Evolutionary conservation across 768 basidiomycete species (phyloP), one percentile per base, ranked within the genome.

Genomic region (Podaxis sp.): DNA sequence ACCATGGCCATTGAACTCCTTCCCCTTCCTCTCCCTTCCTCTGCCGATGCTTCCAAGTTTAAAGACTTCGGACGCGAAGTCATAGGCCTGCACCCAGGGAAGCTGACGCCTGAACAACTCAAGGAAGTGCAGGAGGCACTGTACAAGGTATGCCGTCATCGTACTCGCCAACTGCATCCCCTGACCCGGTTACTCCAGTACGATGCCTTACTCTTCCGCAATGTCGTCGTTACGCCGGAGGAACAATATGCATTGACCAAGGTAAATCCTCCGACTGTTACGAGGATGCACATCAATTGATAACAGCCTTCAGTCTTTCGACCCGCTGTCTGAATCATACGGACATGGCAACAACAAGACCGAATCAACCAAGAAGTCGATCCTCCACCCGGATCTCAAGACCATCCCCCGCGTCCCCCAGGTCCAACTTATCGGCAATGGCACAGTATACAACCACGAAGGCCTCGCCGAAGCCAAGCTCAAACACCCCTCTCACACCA

Each of bases 271-370:
- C 49, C 27, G 11, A 13, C n/a, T 25, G 13, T 11, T 3, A 29
- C 11, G 11, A 40, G 25, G n/a, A 9, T 49, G 1, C 2, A 41
- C 15, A 56, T 12, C 53, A 27, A 4, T 13, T 17, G n/a, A 22
- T n/a, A 38, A 38, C 19, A 17, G 9, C 13, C 25, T 6, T 15
- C 27, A 64, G 63, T 59, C 49, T 54, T 94, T 94, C 70, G 93
- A 94, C 70, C 77, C 79, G 1, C 17, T 72, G 19, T 77, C 79
- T 0, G 77, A 80, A 67, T 83, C 74, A 63, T 94, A 94, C 67
- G 93, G 93, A 0, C 93, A 94, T 67, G 91, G 93, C 0, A 92
- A 92, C 73, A 91, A 92, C 79, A 90, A 91, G 79, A 91, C 89
- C 0, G 82, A 86, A 53, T 74, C 77, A 29, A 85, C 85, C 25